Evolutionary conservation across 805 yeast species (phyloP).

Genomic region (Wickerhamiella azymoides): DNA sequence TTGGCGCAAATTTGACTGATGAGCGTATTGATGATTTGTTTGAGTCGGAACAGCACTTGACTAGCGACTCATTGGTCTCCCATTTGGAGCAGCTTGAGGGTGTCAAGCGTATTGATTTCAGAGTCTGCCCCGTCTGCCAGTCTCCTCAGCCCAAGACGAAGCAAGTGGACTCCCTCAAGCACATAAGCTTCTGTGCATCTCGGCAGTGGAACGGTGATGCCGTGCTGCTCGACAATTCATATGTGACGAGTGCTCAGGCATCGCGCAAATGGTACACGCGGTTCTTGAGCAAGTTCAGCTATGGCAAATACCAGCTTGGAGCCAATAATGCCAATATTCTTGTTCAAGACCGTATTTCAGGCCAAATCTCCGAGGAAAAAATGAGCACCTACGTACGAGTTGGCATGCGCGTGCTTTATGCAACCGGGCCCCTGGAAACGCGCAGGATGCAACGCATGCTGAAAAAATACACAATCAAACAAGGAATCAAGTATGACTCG

Average conservation of each 20-base stretch:
- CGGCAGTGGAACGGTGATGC: constrained; percentile 60
- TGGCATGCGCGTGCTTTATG: constrained; percentile 73
- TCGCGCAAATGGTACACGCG: constrained; percentile 81
- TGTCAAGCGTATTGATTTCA: constrained; percentile 41
- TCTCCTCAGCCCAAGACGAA: constrained; percentile 41
- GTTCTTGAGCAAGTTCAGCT: constrained; percentile 66
- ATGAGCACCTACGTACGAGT: constrained; percentile 79
- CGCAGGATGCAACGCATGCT: constrained; percentile 61
- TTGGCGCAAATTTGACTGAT: constrained; percentile 37
- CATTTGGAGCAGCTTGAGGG: constrained; percentile 34
- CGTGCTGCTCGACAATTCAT: constrained; percentile 43
- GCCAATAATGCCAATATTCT: constrained; percentile 85
- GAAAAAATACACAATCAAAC: constrained; percentile 54
- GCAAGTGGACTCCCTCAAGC: constrained; percentile 42
- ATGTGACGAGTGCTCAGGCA: constrained; percentile 69
- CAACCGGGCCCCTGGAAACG: constrained; percentile 76
- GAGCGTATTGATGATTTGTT: constrained; percentile 24
- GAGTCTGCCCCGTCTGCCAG: constrained; percentile 70
- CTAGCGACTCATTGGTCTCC: constrained; percentile 39
- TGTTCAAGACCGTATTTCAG: constrained; percentile 84
- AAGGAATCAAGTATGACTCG: constrained; percentile 71
- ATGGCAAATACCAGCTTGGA: constrained; percentile 78
- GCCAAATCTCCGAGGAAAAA: constrained; percentile 81
- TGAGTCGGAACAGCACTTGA: constrained; percentile 25
- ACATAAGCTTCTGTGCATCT: constrained; percentile 73